These are phyloP conservation scores for Cytidiella melzeri DNA, from an alignment of 768 basidiomycete genomes.

Conservation along the genomic window DNA sequence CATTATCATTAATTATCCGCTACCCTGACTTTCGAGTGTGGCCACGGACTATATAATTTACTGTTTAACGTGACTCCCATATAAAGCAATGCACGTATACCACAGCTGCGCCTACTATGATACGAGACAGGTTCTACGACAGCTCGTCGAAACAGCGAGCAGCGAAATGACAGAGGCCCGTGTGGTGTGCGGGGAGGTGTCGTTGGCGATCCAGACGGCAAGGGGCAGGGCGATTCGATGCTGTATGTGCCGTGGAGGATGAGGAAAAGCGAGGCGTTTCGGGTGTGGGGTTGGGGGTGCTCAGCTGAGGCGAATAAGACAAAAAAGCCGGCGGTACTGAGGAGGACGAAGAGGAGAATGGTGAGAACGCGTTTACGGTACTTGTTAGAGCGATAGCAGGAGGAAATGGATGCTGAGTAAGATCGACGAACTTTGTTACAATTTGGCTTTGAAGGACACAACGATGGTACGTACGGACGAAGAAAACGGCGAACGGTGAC, in stretches of 20 bases:
- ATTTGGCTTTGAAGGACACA: background rate
- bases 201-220: conserved; percentile 57
- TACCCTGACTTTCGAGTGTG: too few species aligned
- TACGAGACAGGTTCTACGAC: too few species aligned
- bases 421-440: background rate
- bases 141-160: too few species aligned
- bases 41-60: too few species aligned
- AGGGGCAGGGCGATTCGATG: conserved; percentile 47
- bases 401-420: conserved; percentile 30
- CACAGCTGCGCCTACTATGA: too few species aligned
- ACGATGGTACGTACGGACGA: conserved; percentile 15
- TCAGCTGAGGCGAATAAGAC: conserved; percentile 36
- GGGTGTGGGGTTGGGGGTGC: conserved; percentile 28
- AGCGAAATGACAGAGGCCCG: conserved; percentile 56
- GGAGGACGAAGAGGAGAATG: conserved; percentile 36
- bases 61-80: too few species aligned
- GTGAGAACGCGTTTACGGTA: conserved; percentile 45
- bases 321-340: conserved; percentile 45
- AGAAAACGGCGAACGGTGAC: conserved; percentile 27
- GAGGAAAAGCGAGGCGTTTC: conserved; percentile 45
- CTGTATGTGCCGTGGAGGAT: conserved; percentile 47
- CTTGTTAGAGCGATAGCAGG: conserved; percentile 46
- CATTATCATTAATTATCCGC: too few species aligned
- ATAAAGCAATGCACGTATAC: too few species aligned
- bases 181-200: conserved; percentile 34